Base-by-base conservation (phyloP, 306 rosid species). In the Dryas alaskensis region DNA sequence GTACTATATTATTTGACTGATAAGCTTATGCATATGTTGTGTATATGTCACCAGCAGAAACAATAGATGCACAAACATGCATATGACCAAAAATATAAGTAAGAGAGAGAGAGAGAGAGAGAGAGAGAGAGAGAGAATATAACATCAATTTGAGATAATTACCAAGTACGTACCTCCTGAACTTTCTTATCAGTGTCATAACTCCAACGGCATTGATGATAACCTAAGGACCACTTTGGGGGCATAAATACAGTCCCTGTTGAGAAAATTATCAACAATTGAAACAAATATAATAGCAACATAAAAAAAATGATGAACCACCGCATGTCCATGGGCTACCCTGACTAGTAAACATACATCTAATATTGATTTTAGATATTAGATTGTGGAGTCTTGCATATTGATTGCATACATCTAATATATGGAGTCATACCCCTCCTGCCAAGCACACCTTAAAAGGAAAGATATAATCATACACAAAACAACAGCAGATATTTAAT, bases 131-230 rank as follows among this genome's bases (percentile, higher is more conserved):
- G 44, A 50, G 75, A 54, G 65, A 61, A 37, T 4, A 31, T 53
- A 66, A 27, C n/a, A 27, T 22, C 60, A 37, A 44, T 11, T 16
- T 43, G 17, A 73, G 37, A 60, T 25, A 45, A 43, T 10, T 8
- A 27, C 31, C 14, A 65, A 74, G 64, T 47, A 70, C 67, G 49
- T 53, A 87, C 98, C 92, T 93, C 91, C 73, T 81, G 81, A 77
- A 93, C 98, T 81, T 88, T 85, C 80, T 80, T 80, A 48, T 86
- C 97, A 81, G 96, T 82, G 43, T 81, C 68, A 49, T 93, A 89
- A 81, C 98, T 91, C 86, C 89, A 93, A 72, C 93, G 97, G 70
- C 98, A 87, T 81, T 93, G 98, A 13, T 91, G 98, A 84, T 93
- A 93, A 79, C 97, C 98, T 73, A 93, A 76, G 69, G 98, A 80